Conservation (phyloP, 768 basidiomycete species). For the Naganishia antarctica region DNA sequence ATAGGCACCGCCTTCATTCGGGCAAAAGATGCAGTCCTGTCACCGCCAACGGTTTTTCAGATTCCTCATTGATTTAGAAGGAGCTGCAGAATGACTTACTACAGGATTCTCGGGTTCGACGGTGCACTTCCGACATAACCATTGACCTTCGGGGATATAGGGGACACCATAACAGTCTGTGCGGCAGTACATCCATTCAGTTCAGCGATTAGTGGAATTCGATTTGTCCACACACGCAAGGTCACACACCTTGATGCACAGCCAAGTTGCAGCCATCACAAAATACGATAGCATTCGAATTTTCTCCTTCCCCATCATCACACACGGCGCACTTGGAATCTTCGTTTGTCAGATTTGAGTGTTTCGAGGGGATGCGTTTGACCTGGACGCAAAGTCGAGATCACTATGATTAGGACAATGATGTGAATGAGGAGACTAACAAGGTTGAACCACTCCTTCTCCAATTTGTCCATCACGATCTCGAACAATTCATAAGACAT, state of each 20-base stretch:
- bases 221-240: too few species aligned
- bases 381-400: constrained; percentile 57
- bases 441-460: constrained; percentile 98
- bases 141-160: constrained; percentile 98
- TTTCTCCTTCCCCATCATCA: constrained; percentile 97
- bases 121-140: constrained; percentile 97
- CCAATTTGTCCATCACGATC: constrained; percentile 91
- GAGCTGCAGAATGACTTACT: constrained; percentile 56
- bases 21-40: constrained; percentile 74
- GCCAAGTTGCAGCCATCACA: constrained; percentile 98
- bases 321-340: constrained; percentile 96
- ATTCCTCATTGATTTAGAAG: not conserved
- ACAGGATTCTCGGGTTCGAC: constrained; percentile 96
- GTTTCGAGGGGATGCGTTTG: constrained; percentile 83
- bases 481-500: constrained; percentile 85
- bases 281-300: constrained; percentile 97
- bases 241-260: constrained; percentile 84
- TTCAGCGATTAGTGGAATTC: too few species aligned
- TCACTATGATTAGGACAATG: not conserved
- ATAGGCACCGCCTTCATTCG: constrained; percentile 95
- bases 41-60: not conserved
- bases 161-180: constrained; percentile 97
- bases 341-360: constrained; percentile 76
- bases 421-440: constrained; percentile 51
- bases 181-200: not conserved